Base-by-base conservation (phyloP, 495 filamentous ascomycete genomes). In the Tuber borchii region DNA sequence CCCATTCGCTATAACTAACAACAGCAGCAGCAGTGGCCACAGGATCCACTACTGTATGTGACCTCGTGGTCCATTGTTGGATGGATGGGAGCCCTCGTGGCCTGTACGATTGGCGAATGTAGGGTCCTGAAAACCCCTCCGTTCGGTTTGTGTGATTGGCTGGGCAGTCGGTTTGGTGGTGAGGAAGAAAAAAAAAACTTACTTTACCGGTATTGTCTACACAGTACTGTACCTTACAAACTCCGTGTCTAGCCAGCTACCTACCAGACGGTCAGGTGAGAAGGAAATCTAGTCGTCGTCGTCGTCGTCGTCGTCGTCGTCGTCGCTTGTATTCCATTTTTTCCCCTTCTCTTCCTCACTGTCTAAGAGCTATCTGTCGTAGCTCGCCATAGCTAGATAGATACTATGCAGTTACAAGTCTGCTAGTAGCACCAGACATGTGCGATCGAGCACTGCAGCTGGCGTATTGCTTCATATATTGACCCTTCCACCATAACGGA, bases 401-500 rank as follows among this genome's bases (percentile, higher is more conserved):
- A 46, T 51, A n/a, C 7, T n/a, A 6, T 10, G 19, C 48, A 51
- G 48, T 51, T 48, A 48, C 20, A 56, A n/a, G 48, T 10, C 22
- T 9, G 31, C n/a, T n/a, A n/a, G n/a, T 16, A 26, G 0, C n/a
- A 22, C 51, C 51, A 31, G n/a, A 61, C n/a, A 61, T 16, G 22
- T 22, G n/a, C 51, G 51, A 31, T 31, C 51, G 51, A 7, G 12
- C 51, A 61, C n/a, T 31, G 51, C n/a, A 61, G 22, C 51, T 31
- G 51, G 51, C 51, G 51, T n/a, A 61, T 61, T 61, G 51, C 51
- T 61, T 31, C 9, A 61, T 61, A 61, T n/a, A 61, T 61, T 61
- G n/a, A 14, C n/a, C n/a, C 12, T 26, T 31, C 51, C n/a, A 26
- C n/a, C 51, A 1, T 43, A 43, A 12, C 42, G 5, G n/a, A 61